Evolutionary conservation across 1,284 basidiomycete genomes (phyloP), one percentile per base, ranked within the genome.

Genomic region (Crucibulum parvulum): DNA sequence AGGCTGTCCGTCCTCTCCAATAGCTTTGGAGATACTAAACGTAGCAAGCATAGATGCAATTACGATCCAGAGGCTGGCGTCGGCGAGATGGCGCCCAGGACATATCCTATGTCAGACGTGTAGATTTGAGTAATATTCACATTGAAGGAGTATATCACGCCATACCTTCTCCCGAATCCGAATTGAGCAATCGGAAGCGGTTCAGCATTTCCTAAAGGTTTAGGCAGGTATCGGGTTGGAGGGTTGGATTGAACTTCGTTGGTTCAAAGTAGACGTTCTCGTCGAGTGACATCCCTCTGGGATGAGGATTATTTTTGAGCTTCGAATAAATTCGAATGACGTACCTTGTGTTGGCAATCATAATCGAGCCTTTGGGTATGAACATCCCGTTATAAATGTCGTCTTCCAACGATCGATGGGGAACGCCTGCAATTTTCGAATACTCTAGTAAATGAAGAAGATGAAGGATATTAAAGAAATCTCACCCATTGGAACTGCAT

Each of bases 341-440:
- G 2, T 46, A 55, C 24, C 18, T 54, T 47, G 34, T 52, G 18
- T 62, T 62, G 5, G 53, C 58, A 16, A 62, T 51, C 11, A 62
- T 37, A 9, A 59, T 53, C 13, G 58, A 47, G 4, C 43, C 46
- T 50, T 59, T 59, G 15, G 60, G 60, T n/a, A 62, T 62, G 37
- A 56, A 59, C 60, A 62, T 62, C n/a, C 57, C 60, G 5, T 55
- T 59, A 37, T 59, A 59, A 13, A 55, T 37, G 35, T 61, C 51
- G 43, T 59, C 60, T 36, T 55, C 52, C 36, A 66, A 62, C 13
- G 57, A 51, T 9, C 7, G 16, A 38, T 59, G 60, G 24, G 60
- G 60, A 13, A 59, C 57, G 37, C 59, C 59, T 60, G 15, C 24
- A 24, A 24, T 24, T 43, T 43, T 2, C 13, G 16, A 43, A 36